Base-by-base conservation (phyloP, 2,329 filamentous ascomycete species). In the Drechslerella coelobrocha region DNA sequence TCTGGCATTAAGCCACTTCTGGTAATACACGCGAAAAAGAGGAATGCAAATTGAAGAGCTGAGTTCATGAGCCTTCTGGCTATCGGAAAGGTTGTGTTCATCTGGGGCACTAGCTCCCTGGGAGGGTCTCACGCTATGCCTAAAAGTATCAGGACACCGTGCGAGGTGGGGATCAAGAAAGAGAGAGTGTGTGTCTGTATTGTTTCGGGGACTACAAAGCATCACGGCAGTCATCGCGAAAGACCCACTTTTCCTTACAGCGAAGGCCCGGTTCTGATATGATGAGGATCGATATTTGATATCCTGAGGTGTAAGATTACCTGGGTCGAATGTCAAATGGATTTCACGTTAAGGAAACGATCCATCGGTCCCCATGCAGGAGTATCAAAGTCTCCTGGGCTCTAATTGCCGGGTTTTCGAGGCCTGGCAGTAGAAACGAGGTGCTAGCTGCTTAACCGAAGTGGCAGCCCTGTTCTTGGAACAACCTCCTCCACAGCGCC, bases 401-500 rank as follows among this genome's bases (percentile, higher is more conserved):
- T 54, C 57, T 50, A 59, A 24, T 2, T 34, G 24, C 31, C 29
- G 31, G 37, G 51, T n/a, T 31, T 17, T 57, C 37, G n/a, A 47
- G 23, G 29, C 48, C 27, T 24, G 26, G 56, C 29, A 24, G 47
- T 23, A 62, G 48, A 54, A 61, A 62, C 48, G 48, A 62, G 59
- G 19, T 47, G 47, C n/a, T 21, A 54, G 23, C 9, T 62, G 59
- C 59, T 62, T 62, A 62, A 62, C 59, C 59, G 59, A 62, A 47
- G 48, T 54, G 26, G 27, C 48, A 34, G 59, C 59, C 59, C 41
- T 43, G 39, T 14, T 21, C 47, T 52, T 52, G 54, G 54, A 24
- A 57, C 54, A 17, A 26, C 34, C 37, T n/a, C n/a, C n/a, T n/a
- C n/a, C n/a, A n/a, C n/a, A n/a, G n/a, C n/a, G n/a, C 12, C 12